Conservation (phyloP, 345 rosid genomes). For the Theobroma cacao region DNA sequence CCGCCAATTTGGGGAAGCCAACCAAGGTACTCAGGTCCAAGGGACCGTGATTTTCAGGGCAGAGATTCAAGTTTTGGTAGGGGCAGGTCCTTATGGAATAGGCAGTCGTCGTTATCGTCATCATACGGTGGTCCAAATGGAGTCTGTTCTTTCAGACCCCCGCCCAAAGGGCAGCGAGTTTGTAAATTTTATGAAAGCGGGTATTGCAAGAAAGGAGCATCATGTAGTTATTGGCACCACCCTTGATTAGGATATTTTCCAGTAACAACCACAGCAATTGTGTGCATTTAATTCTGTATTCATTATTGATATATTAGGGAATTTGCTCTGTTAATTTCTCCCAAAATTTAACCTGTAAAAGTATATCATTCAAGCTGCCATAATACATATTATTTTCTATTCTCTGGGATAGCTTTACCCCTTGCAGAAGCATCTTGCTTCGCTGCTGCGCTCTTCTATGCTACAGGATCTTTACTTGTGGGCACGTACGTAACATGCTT, state of each 20-base stretch:
- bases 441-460: too few species aligned
- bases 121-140: constrained; percentile 45
- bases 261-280: constrained; percentile 13
- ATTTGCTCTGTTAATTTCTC: constrained; percentile 9
- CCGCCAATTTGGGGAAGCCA: constrained; percentile 50
- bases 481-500: too few species aligned
- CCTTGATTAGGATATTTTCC: constrained; percentile 34
- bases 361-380: constrained; percentile 18
- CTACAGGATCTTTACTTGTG: too few species aligned
- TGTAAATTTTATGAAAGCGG: constrained; percentile 83
- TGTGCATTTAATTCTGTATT: constrained; percentile 27
- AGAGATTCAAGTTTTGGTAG: constrained; percentile 49
- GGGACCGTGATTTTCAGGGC: constrained; percentile 53
- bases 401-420: neutral
- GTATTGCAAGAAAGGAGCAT: constrained; percentile 71
- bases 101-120: constrained; percentile 36
- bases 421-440: neutral
- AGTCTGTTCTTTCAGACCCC: constrained; percentile 44
- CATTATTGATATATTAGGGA: constrained; percentile 28
- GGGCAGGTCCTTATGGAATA: constrained; percentile 44
- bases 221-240: constrained; percentile 84
- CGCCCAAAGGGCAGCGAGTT: constrained; percentile 66
- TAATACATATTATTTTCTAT: neutral
- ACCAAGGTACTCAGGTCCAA: constrained; percentile 41
- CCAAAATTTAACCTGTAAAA: constrained; percentile 31